A percentile compares a stretch with the other conserved stretches of the same genome.
Evolutionary conservation across 768 basidiomycete species (phyloP).

Genomic region (Tulasnella sp.): DNA sequence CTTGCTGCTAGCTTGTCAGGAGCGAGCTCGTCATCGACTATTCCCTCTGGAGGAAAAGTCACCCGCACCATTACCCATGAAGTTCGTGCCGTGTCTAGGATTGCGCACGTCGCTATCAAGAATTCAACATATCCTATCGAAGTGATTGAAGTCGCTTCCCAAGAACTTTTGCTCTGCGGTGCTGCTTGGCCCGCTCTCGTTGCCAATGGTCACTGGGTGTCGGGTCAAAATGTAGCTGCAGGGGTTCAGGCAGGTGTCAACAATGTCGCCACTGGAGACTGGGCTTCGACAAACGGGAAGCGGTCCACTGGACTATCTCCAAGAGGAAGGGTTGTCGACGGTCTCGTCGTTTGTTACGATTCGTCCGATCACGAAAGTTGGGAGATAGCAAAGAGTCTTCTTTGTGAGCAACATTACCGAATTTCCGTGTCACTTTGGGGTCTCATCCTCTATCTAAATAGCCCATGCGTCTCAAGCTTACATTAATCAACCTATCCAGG

Average conservation of each 20-base stretch:
- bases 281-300: neutral
- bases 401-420: slow-evolving; percentile 42
- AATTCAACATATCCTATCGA: slow-evolving; percentile 2
- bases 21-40: neutral
- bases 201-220: slow-evolving; percentile 1
- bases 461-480: slow-evolving; percentile 8
- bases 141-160: slow-evolving; percentile 2
- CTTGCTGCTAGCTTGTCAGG: neutral
- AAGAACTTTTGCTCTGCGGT: neutral
- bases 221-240: neutral
- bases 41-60: neutral
- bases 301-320: too few species aligned
- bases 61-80: neutral
- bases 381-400: slow-evolving; percentile 47
- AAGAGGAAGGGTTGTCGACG: slow-evolving; percentile 41
- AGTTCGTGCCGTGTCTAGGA: slow-evolving; percentile 24
- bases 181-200: slow-evolving; percentile 7
- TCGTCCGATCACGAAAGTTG: slow-evolving; percentile 51
- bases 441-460: neutral
- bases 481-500: slow-evolving; percentile 7
- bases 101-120: slow-evolving; percentile 31
- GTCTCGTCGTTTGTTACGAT: slow-evolving; percentile 79
- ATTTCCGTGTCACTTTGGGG: neutral
- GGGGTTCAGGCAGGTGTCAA: neutral
- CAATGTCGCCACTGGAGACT: neutral